Percentiles rank a stretch among this genome's conserved stretches.
These are phyloP conservation scores for Cadophora gregata DNA, from an alignment of 2,329 filamentous ascomycete genomes.

Conservation along the genomic window DNA sequence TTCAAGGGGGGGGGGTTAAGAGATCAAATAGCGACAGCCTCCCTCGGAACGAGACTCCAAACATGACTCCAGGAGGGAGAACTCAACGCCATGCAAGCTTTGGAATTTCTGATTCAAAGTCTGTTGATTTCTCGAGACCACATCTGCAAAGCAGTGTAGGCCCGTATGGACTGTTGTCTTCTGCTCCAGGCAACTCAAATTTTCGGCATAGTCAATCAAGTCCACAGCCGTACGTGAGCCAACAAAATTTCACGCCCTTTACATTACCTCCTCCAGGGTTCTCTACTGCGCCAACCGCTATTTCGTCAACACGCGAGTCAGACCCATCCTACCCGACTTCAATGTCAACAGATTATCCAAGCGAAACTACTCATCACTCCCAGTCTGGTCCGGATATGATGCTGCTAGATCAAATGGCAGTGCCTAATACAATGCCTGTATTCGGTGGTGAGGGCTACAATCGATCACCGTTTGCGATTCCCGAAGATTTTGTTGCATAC, in stretches of 20 bases:
- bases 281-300: slow-evolving; percentile 46
- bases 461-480: slow-evolving; percentile 85
- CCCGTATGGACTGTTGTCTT: slow-evolving; percentile 59
- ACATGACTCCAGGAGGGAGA: slow-evolving; percentile 28
- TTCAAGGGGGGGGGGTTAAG: slow-evolving; percentile 37
- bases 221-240: slow-evolving; percentile 58
- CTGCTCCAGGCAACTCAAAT: slow-evolving; percentile 56
- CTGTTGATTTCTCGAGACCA: slow-evolving; percentile 51
- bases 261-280: slow-evolving; percentile 67
- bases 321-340: slow-evolving; percentile 42
- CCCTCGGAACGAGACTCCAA: slow-evolving; percentile 34
- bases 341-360: slow-evolving; percentile 42
- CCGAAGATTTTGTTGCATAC: slow-evolving; percentile 86
- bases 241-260: slow-evolving; percentile 68
- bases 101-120: slow-evolving; percentile 40
- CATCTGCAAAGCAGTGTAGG: slow-evolving; percentile 54
- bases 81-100: slow-evolving; percentile 42
- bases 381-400: slow-evolving; percentile 57
- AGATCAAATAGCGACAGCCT: slow-evolving; percentile 43
- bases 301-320: slow-evolving; percentile 37
- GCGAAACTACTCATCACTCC: slow-evolving; percentile 45
- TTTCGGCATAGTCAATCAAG: slow-evolving; percentile 52
- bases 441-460: slow-evolving; percentile 85
- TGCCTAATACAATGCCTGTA: slow-evolving; percentile 77
- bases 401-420: slow-evolving; percentile 66